These are phyloP conservation scores for Venturiaceae sp. DNA, from an alignment of 2,329 filamentous ascomycete species.

Conservation along the genomic window DNA sequence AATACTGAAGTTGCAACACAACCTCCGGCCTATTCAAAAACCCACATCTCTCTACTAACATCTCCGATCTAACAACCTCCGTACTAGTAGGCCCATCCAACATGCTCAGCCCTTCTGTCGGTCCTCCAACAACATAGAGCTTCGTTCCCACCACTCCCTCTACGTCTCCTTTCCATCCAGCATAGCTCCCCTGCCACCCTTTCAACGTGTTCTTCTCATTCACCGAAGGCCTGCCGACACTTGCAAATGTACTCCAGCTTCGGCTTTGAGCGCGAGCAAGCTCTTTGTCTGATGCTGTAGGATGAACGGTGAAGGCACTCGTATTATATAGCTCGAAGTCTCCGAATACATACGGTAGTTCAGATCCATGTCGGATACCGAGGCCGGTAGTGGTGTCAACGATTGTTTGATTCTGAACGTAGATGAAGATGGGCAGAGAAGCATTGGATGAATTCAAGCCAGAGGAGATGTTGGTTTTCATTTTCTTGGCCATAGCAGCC, in stretches of 20 bases:
- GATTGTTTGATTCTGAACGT: conserved; percentile 17
- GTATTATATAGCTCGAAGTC: neutral
- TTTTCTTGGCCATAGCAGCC: conserved; percentile 42
- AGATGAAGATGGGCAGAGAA: conserved; percentile 7
- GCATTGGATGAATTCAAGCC: neutral
- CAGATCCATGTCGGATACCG: neutral
- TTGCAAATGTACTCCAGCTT: neutral
- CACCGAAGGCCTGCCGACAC: conserved; percentile 31
- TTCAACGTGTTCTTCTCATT: conserved; percentile 36
- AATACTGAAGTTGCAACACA: conserved; percentile 28
- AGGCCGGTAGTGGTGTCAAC: conserved; percentile 8
- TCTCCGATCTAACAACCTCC: conserved; percentile 24
- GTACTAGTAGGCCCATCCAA: conserved; percentile 21
- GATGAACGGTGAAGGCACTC: neutral
- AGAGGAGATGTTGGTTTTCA: conserved; percentile 34
- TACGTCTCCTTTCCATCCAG: conserved; percentile 18
- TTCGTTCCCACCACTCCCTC: conserved; percentile 24
- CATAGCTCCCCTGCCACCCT: conserved; percentile 24
- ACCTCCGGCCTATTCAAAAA: conserved; percentile 37
- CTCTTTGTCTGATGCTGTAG: neutral
- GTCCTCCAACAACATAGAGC: conserved; percentile 37
- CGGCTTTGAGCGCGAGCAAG: neutral
- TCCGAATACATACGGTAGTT: neutral
- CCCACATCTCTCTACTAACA: conserved; percentile 35
- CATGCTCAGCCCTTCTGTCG: conserved; percentile 11